A percentile compares a stretch with the other conserved stretches of the same genome.
phyloP scores from a whole-genome alignment of 2,329 filamentous ascomycete species.

The Phialemonium atrogriseum region DNA sequence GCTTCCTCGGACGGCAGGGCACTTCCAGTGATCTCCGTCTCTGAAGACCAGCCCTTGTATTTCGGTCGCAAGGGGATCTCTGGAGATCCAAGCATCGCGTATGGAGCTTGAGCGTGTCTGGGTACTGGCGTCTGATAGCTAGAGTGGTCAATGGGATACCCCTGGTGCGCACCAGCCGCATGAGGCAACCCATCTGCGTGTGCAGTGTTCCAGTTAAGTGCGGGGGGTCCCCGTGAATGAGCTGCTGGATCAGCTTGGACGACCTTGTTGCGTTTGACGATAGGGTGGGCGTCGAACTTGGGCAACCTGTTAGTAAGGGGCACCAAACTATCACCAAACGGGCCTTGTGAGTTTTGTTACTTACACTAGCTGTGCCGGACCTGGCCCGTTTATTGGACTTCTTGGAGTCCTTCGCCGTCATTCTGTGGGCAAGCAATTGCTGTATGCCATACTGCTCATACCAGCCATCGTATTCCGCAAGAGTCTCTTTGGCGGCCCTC shows the following conservation, averaged over 20 bases:
- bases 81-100: conserved; percentile 8
- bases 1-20: conserved; percentile 17
- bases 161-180: conserved; percentile 2
- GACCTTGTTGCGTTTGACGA: too few relatives aligned
- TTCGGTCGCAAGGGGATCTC: conserved; percentile 7
- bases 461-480: conserved; percentile 71
- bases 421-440: conserved; percentile 65
- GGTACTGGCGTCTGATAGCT: conserved; percentile 14
- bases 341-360: conserved; percentile 3
- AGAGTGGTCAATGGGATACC: neutral
- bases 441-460: conserved; percentile 65
- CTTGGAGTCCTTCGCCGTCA: conserved; percentile 67
- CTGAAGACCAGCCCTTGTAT: conserved; percentile 20
- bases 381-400: conserved; percentile 18
- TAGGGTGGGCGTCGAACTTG: too few relatives aligned
- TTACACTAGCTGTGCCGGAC: conserved; percentile 9
- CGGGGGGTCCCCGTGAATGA: too few relatives aligned
- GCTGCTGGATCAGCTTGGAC: too few relatives aligned
- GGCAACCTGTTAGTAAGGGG: too few relatives aligned
- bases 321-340: neutral
- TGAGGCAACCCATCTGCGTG: neutral
- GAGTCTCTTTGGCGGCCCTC: conserved; percentile 47
- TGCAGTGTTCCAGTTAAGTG: conserved; percentile 14
- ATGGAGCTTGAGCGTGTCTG: conserved; percentile 10
- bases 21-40: conserved; percentile 16